These are phyloP conservation scores for Oryza rufipogon DNA, from an alignment of 176 grass and related monocot genomes.

Conservation along the genomic window DNA sequence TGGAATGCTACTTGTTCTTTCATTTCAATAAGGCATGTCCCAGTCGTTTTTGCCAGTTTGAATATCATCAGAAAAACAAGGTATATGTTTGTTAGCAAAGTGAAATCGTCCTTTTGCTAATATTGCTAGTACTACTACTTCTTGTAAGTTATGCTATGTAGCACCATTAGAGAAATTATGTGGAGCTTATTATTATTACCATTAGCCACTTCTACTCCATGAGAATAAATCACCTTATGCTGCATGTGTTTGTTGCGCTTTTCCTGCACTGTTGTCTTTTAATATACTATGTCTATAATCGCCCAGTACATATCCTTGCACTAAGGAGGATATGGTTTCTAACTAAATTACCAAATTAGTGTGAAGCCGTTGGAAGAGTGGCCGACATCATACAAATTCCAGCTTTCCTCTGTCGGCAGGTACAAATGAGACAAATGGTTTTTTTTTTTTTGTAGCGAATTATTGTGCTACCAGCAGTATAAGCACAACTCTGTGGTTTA, in stretches of 20 bases:
- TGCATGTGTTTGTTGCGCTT: conserved; percentile 12
- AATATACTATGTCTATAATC: neutral
- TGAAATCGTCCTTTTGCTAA: neutral
- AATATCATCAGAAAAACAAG: neutral
- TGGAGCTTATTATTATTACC: neutral
- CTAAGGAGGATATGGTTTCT: conserved; percentile 26
- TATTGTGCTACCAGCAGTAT: neutral
- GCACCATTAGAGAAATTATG: conserved; percentile 7
- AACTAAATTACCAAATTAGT: conserved; percentile 56
- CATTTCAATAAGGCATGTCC: conserved; percentile 1
- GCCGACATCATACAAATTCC: conserved; percentile 99
- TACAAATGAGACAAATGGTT: conserved; percentile 30
- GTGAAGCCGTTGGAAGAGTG: conserved; percentile 94
- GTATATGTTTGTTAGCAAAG: neutral
- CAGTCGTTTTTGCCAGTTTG: neutral
- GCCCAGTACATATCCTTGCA: conserved; percentile 7
- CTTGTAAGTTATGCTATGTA: neutral
- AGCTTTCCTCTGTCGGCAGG: conserved; percentile 97
- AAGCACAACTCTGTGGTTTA: conserved; percentile 26
- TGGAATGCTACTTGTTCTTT: conserved; percentile 14
- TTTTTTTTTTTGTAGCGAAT: neutral
- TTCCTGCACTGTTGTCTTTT: neutral
- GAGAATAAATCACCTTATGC: neutral
- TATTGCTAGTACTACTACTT: neutral
- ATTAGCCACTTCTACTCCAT: neutral